These are phyloP conservation scores for Prinsepia uniflora DNA, from an alignment of 306 rosid species.

Conservation along the genomic window DNA sequence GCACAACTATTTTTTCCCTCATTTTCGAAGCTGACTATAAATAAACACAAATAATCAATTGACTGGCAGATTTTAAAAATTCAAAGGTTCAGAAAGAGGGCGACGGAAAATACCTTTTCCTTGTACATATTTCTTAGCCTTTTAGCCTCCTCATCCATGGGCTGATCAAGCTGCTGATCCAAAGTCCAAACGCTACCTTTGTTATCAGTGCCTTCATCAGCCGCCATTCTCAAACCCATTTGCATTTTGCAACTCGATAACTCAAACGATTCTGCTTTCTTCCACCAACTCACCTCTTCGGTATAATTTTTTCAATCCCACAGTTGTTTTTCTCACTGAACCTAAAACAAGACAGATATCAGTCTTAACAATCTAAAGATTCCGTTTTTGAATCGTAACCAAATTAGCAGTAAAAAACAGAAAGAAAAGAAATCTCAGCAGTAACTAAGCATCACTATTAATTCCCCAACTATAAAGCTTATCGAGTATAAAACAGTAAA, in stretches of 20 bases:
- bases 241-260: neutral
- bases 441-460: neutral
- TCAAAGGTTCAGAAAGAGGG: neutral
- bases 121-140: neutral
- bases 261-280: neutral
- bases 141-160: conserved; percentile 9
- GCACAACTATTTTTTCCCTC: too few species aligned
- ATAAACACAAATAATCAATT: neutral
- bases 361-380: neutral
- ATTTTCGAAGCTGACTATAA: neutral
- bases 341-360: neutral
- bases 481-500: neutral
- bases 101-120: neutral
- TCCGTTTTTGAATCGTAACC: neutral
- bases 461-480: neutral
- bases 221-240: neutral
- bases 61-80: neutral
- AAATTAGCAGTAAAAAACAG: neutral
- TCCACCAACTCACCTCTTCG: conserved; percentile 1
- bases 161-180: conserved; percentile 13
- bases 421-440: neutral
- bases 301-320: neutral
- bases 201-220: neutral
- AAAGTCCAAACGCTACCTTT: neutral
- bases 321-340: neutral